phyloP scores from a whole-genome alignment of 2,329 filamentous ascomycete species.

The Colletotrichum chrysophilum region DNA sequence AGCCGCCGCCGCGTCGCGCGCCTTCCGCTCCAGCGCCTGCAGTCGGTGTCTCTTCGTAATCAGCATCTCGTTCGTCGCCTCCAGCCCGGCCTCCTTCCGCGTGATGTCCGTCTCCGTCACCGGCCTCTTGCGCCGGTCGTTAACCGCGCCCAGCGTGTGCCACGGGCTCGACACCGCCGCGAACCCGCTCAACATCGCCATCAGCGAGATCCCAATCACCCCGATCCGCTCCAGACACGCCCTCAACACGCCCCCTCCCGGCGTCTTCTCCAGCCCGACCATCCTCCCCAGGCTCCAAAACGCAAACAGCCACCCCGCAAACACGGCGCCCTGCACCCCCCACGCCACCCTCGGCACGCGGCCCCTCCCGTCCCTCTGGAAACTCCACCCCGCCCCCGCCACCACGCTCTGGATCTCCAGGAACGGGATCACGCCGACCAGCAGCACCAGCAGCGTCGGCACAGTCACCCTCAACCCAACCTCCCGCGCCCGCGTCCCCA shows the following conservation, averaged over 20 bases:
- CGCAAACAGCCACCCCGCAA: constrained; percentile 70
- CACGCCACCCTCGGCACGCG: constrained; percentile 65
- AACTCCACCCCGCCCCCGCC: constrained; percentile 63
- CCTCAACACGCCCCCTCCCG: constrained; percentile 42
- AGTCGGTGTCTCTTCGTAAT: constrained; percentile 75
- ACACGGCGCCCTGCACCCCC: constrained; percentile 66
- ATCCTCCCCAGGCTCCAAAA: constrained; percentile 80
- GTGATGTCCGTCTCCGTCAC: constrained; percentile 77
- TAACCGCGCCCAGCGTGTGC: constrained; percentile 77
- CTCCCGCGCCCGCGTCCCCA: constrained; percentile 70
- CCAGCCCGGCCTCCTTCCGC: constrained; percentile 79
- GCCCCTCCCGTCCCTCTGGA: constrained; percentile 62
- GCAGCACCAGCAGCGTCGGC: constrained; percentile 71
- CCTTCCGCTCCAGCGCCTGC: constrained; percentile 71
- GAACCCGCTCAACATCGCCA: constrained; percentile 89
- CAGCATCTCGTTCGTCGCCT: constrained; percentile 82
- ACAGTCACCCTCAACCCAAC: constrained; percentile 74
- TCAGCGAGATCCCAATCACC: constrained; percentile 83
- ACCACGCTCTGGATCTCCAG: constrained; percentile 76
- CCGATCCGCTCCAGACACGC: constrained; percentile 74
- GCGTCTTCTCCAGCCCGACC: constrained; percentile 43
- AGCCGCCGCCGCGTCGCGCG: constrained; percentile 39
- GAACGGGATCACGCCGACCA: constrained; percentile 78
- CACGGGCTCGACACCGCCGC: constrained; percentile 87
- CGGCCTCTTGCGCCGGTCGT: constrained; percentile 53